Base-by-base conservation (phyloP, 2,329 filamentous ascomycete species). In the Cladophialophora psammophila region DNA sequence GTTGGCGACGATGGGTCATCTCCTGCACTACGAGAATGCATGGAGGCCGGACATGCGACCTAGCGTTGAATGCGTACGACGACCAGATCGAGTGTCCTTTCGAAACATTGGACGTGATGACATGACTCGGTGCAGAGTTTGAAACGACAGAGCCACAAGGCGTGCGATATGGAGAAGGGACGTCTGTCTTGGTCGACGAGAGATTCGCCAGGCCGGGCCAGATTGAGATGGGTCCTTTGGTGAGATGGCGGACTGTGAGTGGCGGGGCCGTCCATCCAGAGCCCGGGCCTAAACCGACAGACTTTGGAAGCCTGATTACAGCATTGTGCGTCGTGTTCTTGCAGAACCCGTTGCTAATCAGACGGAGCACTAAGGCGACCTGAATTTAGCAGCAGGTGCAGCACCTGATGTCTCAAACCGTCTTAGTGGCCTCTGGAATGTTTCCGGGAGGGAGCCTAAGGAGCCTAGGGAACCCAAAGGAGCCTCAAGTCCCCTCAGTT, bases 381-480 rank as follows among this genome's bases (percentile, higher is more conserved):
- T 18, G 45, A 31, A 50, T 26, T 50, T 50, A 50, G 45, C 45
- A 50, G 45, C 45, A 50, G 40, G 40, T 42, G 40, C 40, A 42
- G 40, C 40, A 42, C 5, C 40, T 42, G 15, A n/a, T 42, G 40
- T 2, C 18, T 50, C 45, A 31, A 31, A 50, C 26, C 18, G 45
- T 26, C 26, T 48, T 50, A 50, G 45, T 50, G 45, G 45, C 45
- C 45, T 8, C 12, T 18, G 45, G 18, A 50, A 50, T 26, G 18
- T 50, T 50, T 20, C 45, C 18, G 45, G 40, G 45, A n/a, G 45
- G 18, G 18, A 50, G 45, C 45, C 45, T 50, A 4, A 12, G 26
- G 26, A 26, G 26, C 26, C 26, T 26, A 26, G 26, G 26, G 26
- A 26, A 3, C 26, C 26, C 26, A 26, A 26, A 26, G 26, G 26